A percentile compares a stretch with the other conserved stretches of the same genome.
Conservation (phyloP, 1,284 basidiomycete species). For the Sanghuangporus weigelae region DNA sequence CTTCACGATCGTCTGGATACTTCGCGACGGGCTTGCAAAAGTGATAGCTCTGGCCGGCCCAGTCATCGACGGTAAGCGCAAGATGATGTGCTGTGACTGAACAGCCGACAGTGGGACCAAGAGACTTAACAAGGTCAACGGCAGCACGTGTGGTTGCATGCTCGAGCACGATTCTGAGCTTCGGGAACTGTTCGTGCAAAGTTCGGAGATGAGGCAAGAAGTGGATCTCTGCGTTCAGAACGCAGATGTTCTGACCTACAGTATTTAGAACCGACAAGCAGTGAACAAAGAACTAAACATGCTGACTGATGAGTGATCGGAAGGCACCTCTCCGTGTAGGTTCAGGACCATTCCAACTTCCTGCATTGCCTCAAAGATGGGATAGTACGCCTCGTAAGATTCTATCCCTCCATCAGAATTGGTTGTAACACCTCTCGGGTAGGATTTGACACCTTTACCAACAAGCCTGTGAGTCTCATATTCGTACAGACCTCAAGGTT, state of each 20-base stretch:
- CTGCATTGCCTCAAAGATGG: conserved; percentile 94
- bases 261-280: background rate
- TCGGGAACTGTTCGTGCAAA: conserved; percentile 85
- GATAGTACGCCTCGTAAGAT: conserved; percentile 92
- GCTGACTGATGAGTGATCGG: conserved; percentile 72
- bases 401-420: conserved; percentile 97
- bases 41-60: conserved; percentile 94
- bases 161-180: conserved; percentile 93
- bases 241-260: conserved; percentile 73
- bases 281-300: background rate
- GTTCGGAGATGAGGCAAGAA: conserved; percentile 89
- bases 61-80: conserved; percentile 91
- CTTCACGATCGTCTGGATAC: conserved; percentile 86
- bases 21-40: conserved; percentile 99
- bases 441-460: conserved; percentile 85
- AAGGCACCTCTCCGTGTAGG: conserved; percentile 96
- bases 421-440: conserved; percentile 96
- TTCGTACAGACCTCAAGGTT: background rate
- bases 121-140: conserved; percentile 83
- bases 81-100: conserved; percentile 98
- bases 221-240: conserved; percentile 89
- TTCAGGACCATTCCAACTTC: conserved; percentile 92
- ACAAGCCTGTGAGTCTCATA: conserved; percentile 3
- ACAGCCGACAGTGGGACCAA: conserved; percentile 89
- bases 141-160: conserved; percentile 98